Percentiles rank a stretch among this genome's conserved stretches.
phyloP scores from a whole-genome alignment of 192 early-diverging fungal species.

The Coemansia sp. region DNA sequence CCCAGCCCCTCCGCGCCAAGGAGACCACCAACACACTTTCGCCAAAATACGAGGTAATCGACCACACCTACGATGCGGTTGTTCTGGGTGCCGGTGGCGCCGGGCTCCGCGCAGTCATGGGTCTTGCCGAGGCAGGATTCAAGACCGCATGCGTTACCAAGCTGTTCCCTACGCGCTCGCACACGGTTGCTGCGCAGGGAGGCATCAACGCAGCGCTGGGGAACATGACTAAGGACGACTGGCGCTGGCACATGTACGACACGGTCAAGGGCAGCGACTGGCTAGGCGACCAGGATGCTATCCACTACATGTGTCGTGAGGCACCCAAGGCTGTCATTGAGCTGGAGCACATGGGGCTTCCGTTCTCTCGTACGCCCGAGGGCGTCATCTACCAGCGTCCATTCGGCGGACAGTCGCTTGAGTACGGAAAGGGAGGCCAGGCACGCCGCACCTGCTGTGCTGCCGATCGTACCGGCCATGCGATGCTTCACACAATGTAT shows the following conservation, averaged over 20 bases:
- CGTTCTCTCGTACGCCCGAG: constrained; percentile 96
- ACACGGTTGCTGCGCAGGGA: constrained; percentile 98
- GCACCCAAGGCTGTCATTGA: constrained; percentile 94
- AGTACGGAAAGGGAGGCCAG: constrained; percentile 97
- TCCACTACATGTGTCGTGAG: constrained; percentile 99
- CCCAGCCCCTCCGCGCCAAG: constrained; percentile 73
- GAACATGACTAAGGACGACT: constrained; percentile 99
- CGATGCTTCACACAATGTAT: constrained; percentile 96
- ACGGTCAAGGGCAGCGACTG: constrained; percentile 99
- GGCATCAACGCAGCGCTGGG: constrained; percentile 99
- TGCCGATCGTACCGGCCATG: constrained; percentile 97
- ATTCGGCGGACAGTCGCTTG: constrained; percentile 95
- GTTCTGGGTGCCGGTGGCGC: constrained; percentile 98
- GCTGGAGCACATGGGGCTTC: constrained; percentile 97
- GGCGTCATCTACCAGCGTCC: constrained; percentile 99
- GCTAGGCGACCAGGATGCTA: constrained; percentile 99
- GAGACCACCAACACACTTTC: constrained; percentile 59
- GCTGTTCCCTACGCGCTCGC: constrained; percentile 96
- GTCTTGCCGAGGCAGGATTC: constrained; percentile 90
- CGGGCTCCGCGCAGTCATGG: constrained; percentile 96
- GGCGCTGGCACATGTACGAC: constrained; percentile 99
- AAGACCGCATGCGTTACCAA: constrained; percentile 99
- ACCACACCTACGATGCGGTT: constrained; percentile 98
- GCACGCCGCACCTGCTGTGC: constrained; percentile 97
- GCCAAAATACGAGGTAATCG: constrained; percentile 89